Conservation (phyloP, 371 early-diverging fungal genomes). For the Mortierella sp. region DNA sequence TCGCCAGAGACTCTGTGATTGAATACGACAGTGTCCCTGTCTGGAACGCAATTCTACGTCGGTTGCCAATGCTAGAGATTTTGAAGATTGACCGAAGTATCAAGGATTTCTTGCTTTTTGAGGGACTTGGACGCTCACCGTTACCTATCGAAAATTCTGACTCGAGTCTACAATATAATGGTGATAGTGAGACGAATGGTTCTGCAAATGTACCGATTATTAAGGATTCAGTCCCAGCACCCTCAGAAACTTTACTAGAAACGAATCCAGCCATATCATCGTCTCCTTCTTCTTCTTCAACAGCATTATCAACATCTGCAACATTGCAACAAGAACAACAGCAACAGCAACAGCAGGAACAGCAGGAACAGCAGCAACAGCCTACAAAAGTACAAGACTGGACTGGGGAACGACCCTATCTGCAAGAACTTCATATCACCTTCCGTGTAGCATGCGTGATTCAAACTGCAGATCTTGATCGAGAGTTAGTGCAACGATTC, state of each 20-base stretch:
- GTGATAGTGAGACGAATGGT: background rate
- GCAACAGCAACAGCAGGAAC: too few species aligned
- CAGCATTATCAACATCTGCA: background rate
- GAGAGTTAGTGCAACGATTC: slow-evolving; percentile 41
- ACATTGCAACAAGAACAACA: too few species aligned
- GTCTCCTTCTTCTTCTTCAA: background rate
- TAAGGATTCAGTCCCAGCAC: background rate
- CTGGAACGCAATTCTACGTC: slow-evolving; percentile 34
- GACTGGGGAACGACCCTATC: slow-evolving; percentile 31
- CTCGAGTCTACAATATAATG: background rate
- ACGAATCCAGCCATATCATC: background rate
- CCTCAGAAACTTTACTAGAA: background rate
- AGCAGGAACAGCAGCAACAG: too few species aligned
- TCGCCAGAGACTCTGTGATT: slow-evolving; percentile 1
- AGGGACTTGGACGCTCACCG: slow-evolving; percentile 32
- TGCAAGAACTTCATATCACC: slow-evolving; percentile 30
- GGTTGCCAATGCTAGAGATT: slow-evolving; percentile 21
- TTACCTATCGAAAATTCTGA: background rate
- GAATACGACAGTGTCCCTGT: slow-evolving; percentile 18
- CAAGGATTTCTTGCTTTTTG: slow-evolving; percentile 29
- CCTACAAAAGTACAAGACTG: slow-evolving; percentile 10
- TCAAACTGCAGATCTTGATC: slow-evolving; percentile 30
- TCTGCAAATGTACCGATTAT: background rate
- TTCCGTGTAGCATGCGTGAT: slow-evolving; percentile 24
- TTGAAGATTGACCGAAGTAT: slow-evolving; percentile 35